These are phyloP conservation scores for Syzygium aromaticum DNA, from an alignment of 345 rosid genomes.

Conservation along the genomic window DNA sequence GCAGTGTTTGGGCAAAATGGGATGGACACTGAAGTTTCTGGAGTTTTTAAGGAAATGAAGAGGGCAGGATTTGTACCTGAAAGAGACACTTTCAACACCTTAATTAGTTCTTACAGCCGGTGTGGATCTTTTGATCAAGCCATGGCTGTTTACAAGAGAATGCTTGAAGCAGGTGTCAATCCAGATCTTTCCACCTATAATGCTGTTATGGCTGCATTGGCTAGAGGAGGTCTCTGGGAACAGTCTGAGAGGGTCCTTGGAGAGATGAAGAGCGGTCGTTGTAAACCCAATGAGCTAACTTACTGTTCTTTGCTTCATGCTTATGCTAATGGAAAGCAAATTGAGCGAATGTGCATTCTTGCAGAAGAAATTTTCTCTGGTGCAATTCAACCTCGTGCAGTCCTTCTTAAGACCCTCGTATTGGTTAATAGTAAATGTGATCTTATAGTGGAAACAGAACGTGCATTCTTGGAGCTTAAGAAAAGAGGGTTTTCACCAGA, in stretches of 20 bases:
- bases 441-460: slow-evolving; percentile 65
- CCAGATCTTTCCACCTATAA: slow-evolving; percentile 91
- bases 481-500: slow-evolving; percentile 67
- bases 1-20: slow-evolving; percentile 92
- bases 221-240: slow-evolving; percentile 95
- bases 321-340: slow-evolving; percentile 80
- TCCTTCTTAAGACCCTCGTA: slow-evolving; percentile 82
- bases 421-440: slow-evolving; percentile 83
- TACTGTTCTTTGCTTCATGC: slow-evolving; percentile 86
- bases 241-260: slow-evolving; percentile 78
- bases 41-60: slow-evolving; percentile 96
- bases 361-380: slow-evolving; percentile 84
- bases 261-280: slow-evolving; percentile 71
- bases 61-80: slow-evolving; percentile 90
- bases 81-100: slow-evolving; percentile 86
- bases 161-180: slow-evolving; percentile 79
- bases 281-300: slow-evolving; percentile 84
- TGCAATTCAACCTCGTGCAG: slow-evolving; percentile 53
- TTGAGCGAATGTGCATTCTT: slow-evolving; percentile 64
- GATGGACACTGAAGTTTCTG: slow-evolving; percentile 82
- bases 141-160: slow-evolving; percentile 68
- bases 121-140: slow-evolving; percentile 89
- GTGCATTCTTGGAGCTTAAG: slow-evolving; percentile 64
- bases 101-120: slow-evolving; percentile 86
- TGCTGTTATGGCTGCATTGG: slow-evolving; percentile 88